Evolutionary conservation across 1,284 basidiomycete genomes (phyloP).

Genomic region (Ustilago trichophora): DNA sequence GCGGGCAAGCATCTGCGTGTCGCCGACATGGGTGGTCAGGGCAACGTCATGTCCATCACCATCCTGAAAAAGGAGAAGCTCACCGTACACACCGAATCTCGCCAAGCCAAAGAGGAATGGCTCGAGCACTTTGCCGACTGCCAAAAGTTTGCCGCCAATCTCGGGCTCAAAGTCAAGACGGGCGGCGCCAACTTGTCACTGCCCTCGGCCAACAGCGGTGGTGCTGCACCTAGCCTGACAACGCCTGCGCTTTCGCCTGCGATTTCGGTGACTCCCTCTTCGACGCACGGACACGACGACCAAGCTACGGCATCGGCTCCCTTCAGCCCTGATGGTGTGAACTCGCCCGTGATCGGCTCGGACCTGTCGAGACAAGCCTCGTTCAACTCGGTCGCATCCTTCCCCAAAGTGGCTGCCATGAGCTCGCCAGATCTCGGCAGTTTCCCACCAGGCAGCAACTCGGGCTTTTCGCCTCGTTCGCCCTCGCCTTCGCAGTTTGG

Average conservation of each 20-base stretch:
- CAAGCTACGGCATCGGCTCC: neutral
- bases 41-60: slow-evolving; percentile 77
- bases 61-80: slow-evolving; percentile 91
- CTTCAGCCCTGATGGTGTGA: slow-evolving; percentile 4
- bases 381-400: slow-evolving; percentile 55
- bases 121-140: slow-evolving; percentile 82
- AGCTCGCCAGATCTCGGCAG: slow-evolving; percentile 39
- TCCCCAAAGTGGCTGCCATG: slow-evolving; percentile 36
- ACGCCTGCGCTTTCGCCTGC: slow-evolving; percentile 49
- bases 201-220: slow-evolving; percentile 4
- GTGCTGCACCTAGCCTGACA: slow-evolving; percentile 7
- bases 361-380: slow-evolving; percentile 47
- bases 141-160: slow-evolving; percentile 78
- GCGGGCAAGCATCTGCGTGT: slow-evolving; percentile 84
- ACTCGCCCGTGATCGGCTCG: slow-evolving; percentile 25
- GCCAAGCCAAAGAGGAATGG: slow-evolving; percentile 75
- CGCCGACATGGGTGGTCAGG: slow-evolving; percentile 72
- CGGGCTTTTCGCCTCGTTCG: slow-evolving; percentile 34
- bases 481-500: slow-evolving; percentile 38
- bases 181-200: slow-evolving; percentile 7
- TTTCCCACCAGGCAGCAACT: slow-evolving; percentile 8
- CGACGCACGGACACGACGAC: slow-evolving; percentile 21
- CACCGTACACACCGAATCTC: slow-evolving; percentile 75
- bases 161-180: slow-evolving; percentile 55
- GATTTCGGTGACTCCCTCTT: slow-evolving; percentile 59